Conservation (phyloP, 345 rosid species). For the Rubroshorea leprosula region DNA sequence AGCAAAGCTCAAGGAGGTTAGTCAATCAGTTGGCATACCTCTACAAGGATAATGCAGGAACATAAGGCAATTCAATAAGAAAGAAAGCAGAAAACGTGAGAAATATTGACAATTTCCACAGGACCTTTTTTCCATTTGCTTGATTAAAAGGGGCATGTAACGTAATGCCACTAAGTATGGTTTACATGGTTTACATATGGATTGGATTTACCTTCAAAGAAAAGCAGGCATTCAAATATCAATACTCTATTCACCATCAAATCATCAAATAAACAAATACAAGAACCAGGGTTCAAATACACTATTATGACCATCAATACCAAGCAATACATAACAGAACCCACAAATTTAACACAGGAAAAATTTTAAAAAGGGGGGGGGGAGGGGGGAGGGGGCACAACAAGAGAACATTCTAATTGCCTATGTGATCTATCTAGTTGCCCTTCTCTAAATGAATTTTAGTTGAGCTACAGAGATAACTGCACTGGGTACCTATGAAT, state of each 20-base stretch:
- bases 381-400: constrained; percentile 5
- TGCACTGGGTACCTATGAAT: constrained; percentile 69
- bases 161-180: too few relatives aligned
- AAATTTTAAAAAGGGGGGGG: background rate
- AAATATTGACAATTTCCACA: too few relatives aligned
- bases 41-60: too few relatives aligned
- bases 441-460: constrained; percentile 10
- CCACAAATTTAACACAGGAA: background rate
- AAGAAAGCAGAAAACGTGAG: too few relatives aligned
- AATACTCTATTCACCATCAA: constrained; percentile 10
- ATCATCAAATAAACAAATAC: constrained; percentile 14
- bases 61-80: too few relatives aligned
- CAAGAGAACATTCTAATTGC: constrained; percentile 7
- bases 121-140: background rate
- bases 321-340: constrained; percentile 15
- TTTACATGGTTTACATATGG: background rate
- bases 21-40: too few relatives aligned
- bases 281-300: constrained; percentile 4
- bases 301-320: constrained; percentile 9
- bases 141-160: too few relatives aligned
- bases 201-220: background rate
- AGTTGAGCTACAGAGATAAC: constrained; percentile 28
- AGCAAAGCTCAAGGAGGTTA: too few relatives aligned
- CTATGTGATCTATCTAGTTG: constrained; percentile 11
- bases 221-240: background rate